These are phyloP conservation scores for Metschnikowia reukaufii DNA, from an alignment of 805 yeast genomes.

Conservation along the genomic window DNA sequence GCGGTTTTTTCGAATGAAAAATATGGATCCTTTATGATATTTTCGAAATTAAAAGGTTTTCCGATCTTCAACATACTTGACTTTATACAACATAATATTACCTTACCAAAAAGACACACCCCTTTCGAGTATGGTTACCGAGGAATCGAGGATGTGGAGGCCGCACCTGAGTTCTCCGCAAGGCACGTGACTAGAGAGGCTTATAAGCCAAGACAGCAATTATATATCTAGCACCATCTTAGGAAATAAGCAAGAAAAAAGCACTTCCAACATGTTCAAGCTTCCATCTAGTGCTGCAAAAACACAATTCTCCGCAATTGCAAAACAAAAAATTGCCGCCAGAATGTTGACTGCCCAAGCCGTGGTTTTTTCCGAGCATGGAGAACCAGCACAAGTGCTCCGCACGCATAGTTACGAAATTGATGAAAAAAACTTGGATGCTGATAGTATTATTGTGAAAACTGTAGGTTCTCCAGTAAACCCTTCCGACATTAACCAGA, in stretches of 20 bases:
- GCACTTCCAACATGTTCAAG: constrained; percentile 13
- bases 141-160: too few relatives aligned
- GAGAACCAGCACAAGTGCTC: constrained; percentile 60
- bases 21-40: too few relatives aligned
- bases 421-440: constrained; percentile 43
- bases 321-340: constrained; percentile 5
- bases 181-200: constrained; percentile 6
- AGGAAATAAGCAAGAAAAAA: too few relatives aligned
- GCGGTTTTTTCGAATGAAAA: too few relatives aligned
- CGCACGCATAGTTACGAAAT: constrained; percentile 52
- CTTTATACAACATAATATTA: too few relatives aligned
- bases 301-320: constrained; percentile 8
- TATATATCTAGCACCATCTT: too few relatives aligned
- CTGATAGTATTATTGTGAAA: constrained; percentile 31
- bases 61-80: too few relatives aligned
- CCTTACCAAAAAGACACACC: too few relatives aligned
- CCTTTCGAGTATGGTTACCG: too few relatives aligned
- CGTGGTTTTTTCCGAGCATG: constrained; percentile 65
- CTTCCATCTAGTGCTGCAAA: constrained; percentile 6
- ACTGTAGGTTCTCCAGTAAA: constrained; percentile 44
- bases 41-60: too few relatives aligned
- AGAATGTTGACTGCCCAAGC: constrained; percentile 58
- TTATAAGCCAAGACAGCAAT: neutral
- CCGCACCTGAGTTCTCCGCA: constrained; percentile 2
- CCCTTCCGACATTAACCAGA: constrained; percentile 47